Base-by-base conservation (phyloP, 2,329 filamentous ascomycete species). In the Stagonosporopsis cucurbitacearum region DNA sequence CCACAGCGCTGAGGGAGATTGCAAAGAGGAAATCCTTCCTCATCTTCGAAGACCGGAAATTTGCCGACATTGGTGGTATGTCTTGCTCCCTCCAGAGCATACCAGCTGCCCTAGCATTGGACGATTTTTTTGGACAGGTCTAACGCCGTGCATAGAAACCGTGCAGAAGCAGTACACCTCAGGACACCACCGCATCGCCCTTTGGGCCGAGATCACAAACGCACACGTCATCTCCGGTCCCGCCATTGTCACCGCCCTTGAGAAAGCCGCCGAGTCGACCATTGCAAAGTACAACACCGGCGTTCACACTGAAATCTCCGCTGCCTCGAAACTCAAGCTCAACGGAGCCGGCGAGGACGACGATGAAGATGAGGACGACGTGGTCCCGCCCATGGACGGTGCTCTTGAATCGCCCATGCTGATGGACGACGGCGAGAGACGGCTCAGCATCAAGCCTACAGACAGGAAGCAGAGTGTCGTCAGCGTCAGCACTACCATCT, bases 381-480 rank as follows among this genome's bases (percentile, higher is more conserved):
- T 81, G 20, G 80, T 81, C 32, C 73, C 62, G 43, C 50, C 59
- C 25, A 61, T 52, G 44, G 59, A 66, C 4, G 57, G 59, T 30
- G 65, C 68, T 19, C 60, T 73, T 4, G 70, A 69, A 37, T 73
- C 69, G 2, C 71, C 71, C 9, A 59, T 66, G 33, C 72, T 75
- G 37, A 64, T 70, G 25, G 72, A 76, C 19, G 60, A 67, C 63
- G 59, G 64, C 15, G 66, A 73, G 57, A 54, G 64, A 47, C 62
- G 64, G 37, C 62, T 72, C 37, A 71, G 66, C 65, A 68, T 69
- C 60, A 69, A 71, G 57, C 55, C 64, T 37, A 81, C 82, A 54
- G 84, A 84, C 59, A 82, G 90, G 63, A 93, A 94, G 77, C 87
- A 88, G 54, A 92, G 88, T 75, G 90, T 93, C 59, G 90, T 93